A percentile compares a stretch with the other conserved stretches of the same genome.
Conservation (phyloP, 176 grass and related monocot species). For the Sorghum bicolor region DNA sequence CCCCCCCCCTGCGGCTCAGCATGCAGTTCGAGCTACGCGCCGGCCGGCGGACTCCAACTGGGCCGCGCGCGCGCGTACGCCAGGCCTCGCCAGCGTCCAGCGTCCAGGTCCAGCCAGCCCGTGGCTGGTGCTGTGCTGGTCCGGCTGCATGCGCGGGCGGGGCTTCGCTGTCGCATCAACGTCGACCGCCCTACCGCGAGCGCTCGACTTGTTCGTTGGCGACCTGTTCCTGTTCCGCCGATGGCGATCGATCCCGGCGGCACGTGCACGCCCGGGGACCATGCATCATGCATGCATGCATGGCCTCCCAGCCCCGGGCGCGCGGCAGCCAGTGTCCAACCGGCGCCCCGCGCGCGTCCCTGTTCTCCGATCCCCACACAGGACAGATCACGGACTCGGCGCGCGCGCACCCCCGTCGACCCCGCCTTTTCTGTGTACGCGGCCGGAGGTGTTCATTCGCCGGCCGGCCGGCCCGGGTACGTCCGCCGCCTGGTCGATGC, state of each 20-base stretch:
- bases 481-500: background rate
- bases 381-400: background rate
- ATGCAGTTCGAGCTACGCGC: no score
- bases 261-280: slow-evolving; percentile 48
- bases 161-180: slow-evolving; percentile 32
- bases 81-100: background rate
- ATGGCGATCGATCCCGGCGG: slow-evolving; percentile 24
- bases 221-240: background rate
- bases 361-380: slow-evolving; percentile 5
- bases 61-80: no score
- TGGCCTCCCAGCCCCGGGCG: background rate
- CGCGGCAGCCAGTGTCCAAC: background rate
- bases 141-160: background rate
- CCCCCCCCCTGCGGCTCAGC: no score
- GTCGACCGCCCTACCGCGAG: background rate
- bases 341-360: background rate
- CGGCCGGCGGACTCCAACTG: background rate
- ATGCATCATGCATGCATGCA: background rate
- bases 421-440: background rate
- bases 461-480: background rate
- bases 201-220: background rate
- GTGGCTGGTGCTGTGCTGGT: background rate
- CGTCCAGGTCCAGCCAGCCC: no score
- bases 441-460: background rate
- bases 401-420: background rate